These are phyloP conservation scores for Gnomoniopsis smithogilvyi DNA, from an alignment of 2,329 filamentous ascomycete species.

Conservation along the genomic window DNA sequence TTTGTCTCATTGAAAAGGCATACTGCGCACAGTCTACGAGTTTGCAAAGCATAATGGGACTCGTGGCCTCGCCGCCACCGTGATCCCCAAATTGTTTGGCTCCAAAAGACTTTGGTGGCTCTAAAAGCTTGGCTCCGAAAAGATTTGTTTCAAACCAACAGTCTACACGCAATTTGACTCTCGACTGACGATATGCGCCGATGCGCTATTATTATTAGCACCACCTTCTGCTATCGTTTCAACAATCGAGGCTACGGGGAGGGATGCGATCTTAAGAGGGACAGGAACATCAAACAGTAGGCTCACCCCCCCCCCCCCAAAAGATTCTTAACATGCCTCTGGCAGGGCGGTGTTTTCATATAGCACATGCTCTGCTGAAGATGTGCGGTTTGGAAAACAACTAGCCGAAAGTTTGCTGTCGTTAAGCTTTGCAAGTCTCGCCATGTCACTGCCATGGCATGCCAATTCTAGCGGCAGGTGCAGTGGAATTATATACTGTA, in stretches of 20 bases:
- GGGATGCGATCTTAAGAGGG: slow-evolving; percentile 91
- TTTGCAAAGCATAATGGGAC: not conserved
- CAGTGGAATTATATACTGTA: slow-evolving; percentile 1
- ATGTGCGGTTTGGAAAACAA: not conserved
- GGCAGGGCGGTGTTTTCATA: no score
- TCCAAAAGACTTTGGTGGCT: not conserved
- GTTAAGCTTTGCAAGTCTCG: not conserved
- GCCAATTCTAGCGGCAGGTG: not conserved
- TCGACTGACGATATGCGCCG: slow-evolving; percentile 3
- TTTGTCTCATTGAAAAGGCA: not conserved
- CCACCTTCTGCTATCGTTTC: slow-evolving; percentile 86
- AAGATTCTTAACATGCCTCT: not conserved
- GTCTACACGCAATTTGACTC: not conserved
- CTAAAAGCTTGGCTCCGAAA: not conserved
- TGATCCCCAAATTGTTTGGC: not conserved
- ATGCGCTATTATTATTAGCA: slow-evolving; percentile 44
- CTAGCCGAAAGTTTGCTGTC: not conserved
- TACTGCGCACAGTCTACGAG: not conserved
- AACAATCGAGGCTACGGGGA: slow-evolving; percentile 83
- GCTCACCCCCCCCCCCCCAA: slow-evolving; percentile 30
- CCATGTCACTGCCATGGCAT: not conserved
- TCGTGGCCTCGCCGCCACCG: not conserved
- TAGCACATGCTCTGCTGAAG: not conserved
- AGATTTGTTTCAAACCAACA: not conserved
- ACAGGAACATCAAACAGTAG: slow-evolving; percentile 81